phyloP scores from a whole-genome alignment of 108 stramenopile species.

The Fistulifera solaris region DNA sequence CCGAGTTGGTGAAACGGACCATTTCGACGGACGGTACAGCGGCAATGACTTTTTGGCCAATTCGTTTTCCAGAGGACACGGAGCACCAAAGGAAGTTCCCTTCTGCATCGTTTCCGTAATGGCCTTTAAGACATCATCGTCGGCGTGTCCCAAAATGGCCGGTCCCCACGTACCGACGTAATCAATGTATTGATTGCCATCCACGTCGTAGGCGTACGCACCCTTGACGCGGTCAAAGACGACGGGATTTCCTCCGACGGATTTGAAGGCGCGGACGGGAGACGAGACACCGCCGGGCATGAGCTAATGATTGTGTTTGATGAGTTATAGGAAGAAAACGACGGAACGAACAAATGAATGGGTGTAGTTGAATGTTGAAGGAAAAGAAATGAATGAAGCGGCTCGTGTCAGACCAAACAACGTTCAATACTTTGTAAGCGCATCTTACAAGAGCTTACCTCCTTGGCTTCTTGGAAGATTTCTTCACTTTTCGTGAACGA shows the following conservation, averaged over 20 bases:
- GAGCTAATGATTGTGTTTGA: conserved; percentile 36
- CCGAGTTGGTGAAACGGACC: conserved; percentile 99
- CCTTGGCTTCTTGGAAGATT: conserved; percentile 78
- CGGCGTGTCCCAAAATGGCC: conserved; percentile 96
- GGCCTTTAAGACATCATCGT: conserved; percentile 92
- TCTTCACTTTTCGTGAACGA: conserved; percentile 82
- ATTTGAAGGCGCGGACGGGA: conserved; percentile 97
- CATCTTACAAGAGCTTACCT: conserved; percentile 33
- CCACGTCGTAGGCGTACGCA: conserved; percentile 98
- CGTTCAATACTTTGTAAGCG: background rate
- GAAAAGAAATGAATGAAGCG: background rate
- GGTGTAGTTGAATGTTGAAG: too few species aligned
- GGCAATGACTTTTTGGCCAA: conserved; percentile 94
- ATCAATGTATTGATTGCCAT: conserved; percentile 92
- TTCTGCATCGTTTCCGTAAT: conserved; percentile 89
- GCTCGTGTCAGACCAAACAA: background rate
- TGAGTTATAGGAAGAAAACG: conserved; percentile 12
- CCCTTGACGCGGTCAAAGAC: conserved; percentile 97
- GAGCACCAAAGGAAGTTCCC: conserved; percentile 97
- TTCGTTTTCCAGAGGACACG: conserved; percentile 90
- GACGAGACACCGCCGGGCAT: conserved; percentile 98
- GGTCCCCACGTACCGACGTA: conserved; percentile 98
- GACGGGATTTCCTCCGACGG: conserved; percentile 95
- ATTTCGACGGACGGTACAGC: conserved; percentile 98
- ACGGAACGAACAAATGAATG: background rate